phyloP scores from a whole-genome alignment of 2,329 filamentous ascomycete species.

The Furcasterigmium furcatum region DNA sequence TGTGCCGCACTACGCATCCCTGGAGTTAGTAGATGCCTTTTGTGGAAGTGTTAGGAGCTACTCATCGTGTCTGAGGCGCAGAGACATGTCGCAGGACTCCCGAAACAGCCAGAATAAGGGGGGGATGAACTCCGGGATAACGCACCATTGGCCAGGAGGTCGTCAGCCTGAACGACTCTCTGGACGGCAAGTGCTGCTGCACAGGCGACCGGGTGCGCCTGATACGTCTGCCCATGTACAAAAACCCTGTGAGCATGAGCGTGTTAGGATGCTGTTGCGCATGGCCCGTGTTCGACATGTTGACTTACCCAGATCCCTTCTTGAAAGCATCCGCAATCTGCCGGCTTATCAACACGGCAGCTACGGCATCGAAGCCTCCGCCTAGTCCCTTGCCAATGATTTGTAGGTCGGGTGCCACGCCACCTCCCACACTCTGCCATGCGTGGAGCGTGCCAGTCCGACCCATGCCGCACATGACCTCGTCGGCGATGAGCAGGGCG shows the following conservation, averaged over 20 bases:
- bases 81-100: too few species aligned
- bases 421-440: constrained; percentile 60
- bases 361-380: constrained; percentile 52
- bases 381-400: constrained; percentile 58
- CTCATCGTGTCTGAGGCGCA: too few species aligned
- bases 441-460: constrained; percentile 59
- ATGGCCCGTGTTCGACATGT: too few species aligned
- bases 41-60: too few species aligned
- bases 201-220: constrained; percentile 20
- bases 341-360: constrained; percentile 50
- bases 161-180: constrained; percentile 27
- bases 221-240: constrained; percentile 19
- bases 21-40: too few species aligned
- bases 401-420: constrained; percentile 48
- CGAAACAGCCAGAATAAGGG: too few species aligned
- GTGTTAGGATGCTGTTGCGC: too few species aligned
- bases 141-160: constrained; percentile 28
- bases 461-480: constrained; percentile 69
- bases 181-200: constrained; percentile 22
- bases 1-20: too few species aligned
- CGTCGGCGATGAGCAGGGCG: constrained; percentile 52
- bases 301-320: constrained; percentile 52
- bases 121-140: too few species aligned
- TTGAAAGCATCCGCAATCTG: constrained; percentile 46
- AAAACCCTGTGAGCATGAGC: too few species aligned